Evolutionary conservation across 1,139 yeast genomes (phyloP).

Genomic region (Hyphopichia buzzinii): DNA sequence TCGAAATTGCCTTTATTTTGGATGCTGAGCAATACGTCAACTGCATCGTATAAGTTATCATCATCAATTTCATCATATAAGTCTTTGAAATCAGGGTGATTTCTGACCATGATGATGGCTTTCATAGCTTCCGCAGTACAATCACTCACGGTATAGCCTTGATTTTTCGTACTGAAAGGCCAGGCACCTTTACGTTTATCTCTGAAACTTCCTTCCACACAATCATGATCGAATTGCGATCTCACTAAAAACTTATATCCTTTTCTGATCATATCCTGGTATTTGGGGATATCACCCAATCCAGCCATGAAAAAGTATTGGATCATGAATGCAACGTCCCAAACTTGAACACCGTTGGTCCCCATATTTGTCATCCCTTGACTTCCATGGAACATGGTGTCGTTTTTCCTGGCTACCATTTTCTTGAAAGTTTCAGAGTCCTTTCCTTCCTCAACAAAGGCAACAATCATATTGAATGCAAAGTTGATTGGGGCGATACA

Average conservation of each 20-base stretch:
- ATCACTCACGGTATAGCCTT: conserved; percentile 95
- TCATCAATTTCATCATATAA: conserved; percentile 49
- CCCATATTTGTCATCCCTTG: conserved; percentile 95
- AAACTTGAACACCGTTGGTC: conserved; percentile 95
- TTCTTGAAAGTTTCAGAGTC: conserved; percentile 60
- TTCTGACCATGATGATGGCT: conserved; percentile 88
- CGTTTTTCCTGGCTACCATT: conserved; percentile 64
- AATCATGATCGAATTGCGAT: conserved; percentile 82
- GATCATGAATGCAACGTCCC: conserved; percentile 93
- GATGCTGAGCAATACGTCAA: conserved; percentile 56
- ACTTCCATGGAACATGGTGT: conserved; percentile 79
- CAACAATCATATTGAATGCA: conserved; percentile 77
- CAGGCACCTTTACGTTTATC: conserved; percentile 90
- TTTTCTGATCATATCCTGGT: conserved; percentile 55
- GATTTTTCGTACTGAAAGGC: conserved; percentile 95
- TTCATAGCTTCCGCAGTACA: conserved; percentile 96
- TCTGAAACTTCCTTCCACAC: conserved; percentile 75
- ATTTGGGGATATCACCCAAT: conserved; percentile 67
- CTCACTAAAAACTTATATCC: conserved; percentile 73
- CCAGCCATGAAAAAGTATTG: conserved; percentile 85
- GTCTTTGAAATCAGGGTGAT: conserved; percentile 46
- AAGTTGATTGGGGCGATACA: conserved; percentile 94
- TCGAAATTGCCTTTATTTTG: conserved; percentile 83
- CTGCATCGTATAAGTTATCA: conserved; percentile 59
- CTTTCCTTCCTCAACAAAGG: conserved; percentile 65